A percentile compares a stretch with the other conserved stretches of the same genome.
phyloP scores from a whole-genome alignment of 2,329 filamentous ascomycete genomes.

The Nakataea oryzae region DNA sequence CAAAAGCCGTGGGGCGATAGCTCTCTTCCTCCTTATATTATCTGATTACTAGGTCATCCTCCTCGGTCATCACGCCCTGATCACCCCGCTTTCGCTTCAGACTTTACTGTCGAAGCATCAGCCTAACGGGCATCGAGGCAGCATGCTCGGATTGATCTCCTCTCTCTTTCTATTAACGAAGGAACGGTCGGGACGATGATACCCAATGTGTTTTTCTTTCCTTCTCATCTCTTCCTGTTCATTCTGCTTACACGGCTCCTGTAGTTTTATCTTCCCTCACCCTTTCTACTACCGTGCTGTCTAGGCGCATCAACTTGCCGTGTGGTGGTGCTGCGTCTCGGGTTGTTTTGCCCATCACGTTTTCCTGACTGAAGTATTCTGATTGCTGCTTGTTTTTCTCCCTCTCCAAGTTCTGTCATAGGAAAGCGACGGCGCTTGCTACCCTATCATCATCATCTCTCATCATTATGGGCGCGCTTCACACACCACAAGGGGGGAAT shows the following conservation, averaged over 20 bases:
- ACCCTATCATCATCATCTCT: neutral
- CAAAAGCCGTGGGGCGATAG: neutral
- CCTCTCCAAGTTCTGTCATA: neutral
- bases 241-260: neutral
- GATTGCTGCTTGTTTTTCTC: too few relatives aligned
- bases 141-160: constrained; percentile 3
- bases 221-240: neutral
- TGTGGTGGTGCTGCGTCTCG: neutral
- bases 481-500: neutral
- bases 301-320: neutral
- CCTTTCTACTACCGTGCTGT: neutral
- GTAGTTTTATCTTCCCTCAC: neutral
- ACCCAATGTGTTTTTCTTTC: neutral
- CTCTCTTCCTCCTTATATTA: too few relatives aligned
- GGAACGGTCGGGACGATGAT: neutral
- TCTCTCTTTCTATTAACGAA: constrained; percentile 6
- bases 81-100: too few relatives aligned
- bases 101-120: neutral
- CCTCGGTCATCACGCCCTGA: too few relatives aligned
- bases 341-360: neutral
- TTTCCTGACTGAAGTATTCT: neutral
- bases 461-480: neutral
- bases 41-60: neutral
- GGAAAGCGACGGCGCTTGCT: neutral
- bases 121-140: too few relatives aligned